A percentile compares a stretch with the other conserved stretches of the same genome.
Evolutionary conservation across 2,329 filamentous ascomycete species (phyloP).

Genomic region (Aspergillus tubingensis): DNA sequence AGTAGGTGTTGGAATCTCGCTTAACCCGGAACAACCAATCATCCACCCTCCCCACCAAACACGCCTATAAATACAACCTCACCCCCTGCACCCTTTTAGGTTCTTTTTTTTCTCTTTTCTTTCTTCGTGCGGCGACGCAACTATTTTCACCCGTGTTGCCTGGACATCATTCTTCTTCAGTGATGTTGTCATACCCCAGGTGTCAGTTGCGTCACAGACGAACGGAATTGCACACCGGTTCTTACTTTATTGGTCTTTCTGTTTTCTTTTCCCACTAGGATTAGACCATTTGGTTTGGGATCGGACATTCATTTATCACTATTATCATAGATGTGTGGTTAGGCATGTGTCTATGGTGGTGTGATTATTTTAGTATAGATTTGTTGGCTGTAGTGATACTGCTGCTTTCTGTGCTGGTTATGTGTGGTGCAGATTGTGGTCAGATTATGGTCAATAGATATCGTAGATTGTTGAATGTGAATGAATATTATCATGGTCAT

Average conservation of each 20-base stretch:
- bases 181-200: conserved; percentile 56
- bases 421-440: background rate
- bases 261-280: conserved; percentile 43
- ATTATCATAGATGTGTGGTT: no score
- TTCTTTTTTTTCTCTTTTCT: conserved; percentile 55
- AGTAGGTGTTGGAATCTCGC: background rate
- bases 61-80: conserved; percentile 28
- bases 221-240: conserved; percentile 75
- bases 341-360: no score
- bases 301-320: conserved; percentile 53
- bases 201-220: conserved; percentile 80
- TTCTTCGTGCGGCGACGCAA: conserved; percentile 81
- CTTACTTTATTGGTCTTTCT: conserved; percentile 53
- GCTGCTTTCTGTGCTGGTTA: background rate
- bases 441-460: background rate
- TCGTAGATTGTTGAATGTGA: background rate
- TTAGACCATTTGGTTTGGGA: conserved; percentile 53
- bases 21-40: conserved; percentile 16
- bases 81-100: conserved; percentile 12
- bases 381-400: background rate
- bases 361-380: background rate
- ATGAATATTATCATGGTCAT: background rate
- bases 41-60: conserved; percentile 9
- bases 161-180: conserved; percentile 56
- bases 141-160: conserved; percentile 78